Conservation (phyloP, 768 basidiomycete species). For the Pholiota conissans region DNA sequence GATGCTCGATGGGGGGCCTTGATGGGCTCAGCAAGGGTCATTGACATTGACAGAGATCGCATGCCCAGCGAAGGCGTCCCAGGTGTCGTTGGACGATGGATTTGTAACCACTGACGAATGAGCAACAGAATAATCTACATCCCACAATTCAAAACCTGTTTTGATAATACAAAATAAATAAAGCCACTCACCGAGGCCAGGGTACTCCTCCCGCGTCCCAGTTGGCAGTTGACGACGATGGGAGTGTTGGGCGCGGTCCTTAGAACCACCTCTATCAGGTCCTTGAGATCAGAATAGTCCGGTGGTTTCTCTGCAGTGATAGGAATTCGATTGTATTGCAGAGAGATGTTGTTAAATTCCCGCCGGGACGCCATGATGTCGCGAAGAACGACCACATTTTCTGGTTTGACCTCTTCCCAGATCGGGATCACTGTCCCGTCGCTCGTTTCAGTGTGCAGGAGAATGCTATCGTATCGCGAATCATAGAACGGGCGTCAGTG, state of each 20-base stretch:
- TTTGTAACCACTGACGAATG: slow-evolving; percentile 80
- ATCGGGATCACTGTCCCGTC: slow-evolving; percentile 90
- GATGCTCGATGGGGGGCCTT: slow-evolving; percentile 51
- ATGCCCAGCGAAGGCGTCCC: slow-evolving; percentile 30
- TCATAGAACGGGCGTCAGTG: neutral
- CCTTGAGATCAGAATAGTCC: slow-evolving; percentile 71
- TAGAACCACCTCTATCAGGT: slow-evolving; percentile 78
- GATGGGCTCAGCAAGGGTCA: slow-evolving; percentile 33
- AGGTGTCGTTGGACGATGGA: slow-evolving; percentile 36
- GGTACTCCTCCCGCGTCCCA: slow-evolving; percentile 91
- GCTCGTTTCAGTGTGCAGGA: slow-evolving; percentile 86
- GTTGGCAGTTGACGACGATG: slow-evolving; percentile 93
- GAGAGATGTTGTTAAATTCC: slow-evolving; percentile 49
- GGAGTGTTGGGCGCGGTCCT: slow-evolving; percentile 69
- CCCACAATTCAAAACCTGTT: neutral
- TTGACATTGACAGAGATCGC: slow-evolving; percentile 49
- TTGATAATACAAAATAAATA: neutral
- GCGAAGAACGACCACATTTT: slow-evolving; percentile 78
- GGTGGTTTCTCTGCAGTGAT: slow-evolving; percentile 89
- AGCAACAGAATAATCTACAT: slow-evolving; percentile 75
- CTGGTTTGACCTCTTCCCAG: slow-evolving; percentile 84
- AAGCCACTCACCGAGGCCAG: slow-evolving; percentile 68
- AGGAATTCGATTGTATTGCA: slow-evolving; percentile 84
- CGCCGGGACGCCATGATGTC: slow-evolving; percentile 78
- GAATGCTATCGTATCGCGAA: slow-evolving; percentile 57